Evolutionary conservation across 768 basidiomycete genomes (phyloP), one percentile per base, ranked within the genome.

Genomic region (Amylocystis lapponica): DNA sequence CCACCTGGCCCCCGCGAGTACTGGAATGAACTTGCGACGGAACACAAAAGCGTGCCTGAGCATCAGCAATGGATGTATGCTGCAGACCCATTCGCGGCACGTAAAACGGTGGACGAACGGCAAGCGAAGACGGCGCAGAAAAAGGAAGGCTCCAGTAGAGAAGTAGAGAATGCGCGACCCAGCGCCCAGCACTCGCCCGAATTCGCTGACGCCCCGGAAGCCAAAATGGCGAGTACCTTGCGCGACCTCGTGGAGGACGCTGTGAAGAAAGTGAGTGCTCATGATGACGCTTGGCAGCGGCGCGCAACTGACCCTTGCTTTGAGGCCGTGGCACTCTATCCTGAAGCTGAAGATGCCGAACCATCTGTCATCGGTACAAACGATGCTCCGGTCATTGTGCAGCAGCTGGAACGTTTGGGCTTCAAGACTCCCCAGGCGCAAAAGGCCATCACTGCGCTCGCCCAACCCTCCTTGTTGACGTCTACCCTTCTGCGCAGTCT

Each of bases 1-100:
- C 94, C 94, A 13, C 80, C 86, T 2, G 81, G 83, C 7, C 87
- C 91, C 27, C 74, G 87, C 34, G 86, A 91, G 16, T 96, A 94
- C 60, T 96, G 93, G 93, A 76, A 76, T 39, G 71, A 79, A 52
- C 66, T 96, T 2, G 79, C 78, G 7, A 63, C 63, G 2, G 83
- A 90, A 55, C 88, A 90, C 52, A 83, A 81, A 51, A 61, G 61
- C 14, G 70, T 73, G 3, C 79, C 82, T 1, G 72, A 79, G 3
- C 86, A 91, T 59, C 73, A 78, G 57, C 75, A 73, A 39, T 94
- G 91, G 91, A 85, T 89, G 78, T 95, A 86, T 53, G 74, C 79
- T n/a, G 68, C 81, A 5, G 90, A 95, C 67, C 92, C 91, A 2
- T 95, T 93, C 55, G 72, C 75, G 14, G 87, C 88, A 5, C 73